A percentile compares a stretch with the other conserved stretches of the same genome.
These are phyloP conservation scores for Pyracantha coccinea DNA, from an alignment of 331 rosid species.

Conservation along the genomic window DNA sequence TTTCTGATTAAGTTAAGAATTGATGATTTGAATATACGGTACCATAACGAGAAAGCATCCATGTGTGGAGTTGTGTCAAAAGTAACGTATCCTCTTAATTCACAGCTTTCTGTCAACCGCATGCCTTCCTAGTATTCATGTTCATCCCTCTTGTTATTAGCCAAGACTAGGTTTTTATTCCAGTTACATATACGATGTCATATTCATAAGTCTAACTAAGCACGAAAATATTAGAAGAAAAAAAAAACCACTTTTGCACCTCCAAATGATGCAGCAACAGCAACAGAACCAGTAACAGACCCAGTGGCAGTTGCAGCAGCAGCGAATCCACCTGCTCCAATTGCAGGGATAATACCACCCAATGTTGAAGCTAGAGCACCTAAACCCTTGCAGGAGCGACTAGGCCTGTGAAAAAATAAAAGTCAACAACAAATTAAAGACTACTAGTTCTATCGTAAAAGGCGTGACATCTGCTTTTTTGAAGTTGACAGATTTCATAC, in stretches of 20 bases:
- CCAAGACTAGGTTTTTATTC: not conserved
- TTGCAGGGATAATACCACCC: slow-evolving; percentile 12
- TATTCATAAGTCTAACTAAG: not conserved
- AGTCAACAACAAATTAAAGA: not conserved
- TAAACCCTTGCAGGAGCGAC: slow-evolving; percentile 20
- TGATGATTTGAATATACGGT: too few species aligned
- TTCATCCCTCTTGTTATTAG: not conserved
- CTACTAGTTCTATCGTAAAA: not conserved
- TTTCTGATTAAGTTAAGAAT: too few species aligned
- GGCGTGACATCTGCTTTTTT: not conserved
- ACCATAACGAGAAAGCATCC: too few species aligned
- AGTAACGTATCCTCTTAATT: too few species aligned
- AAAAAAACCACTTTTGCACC: slow-evolving; percentile 1
- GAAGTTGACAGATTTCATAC: slow-evolving; percentile 7
- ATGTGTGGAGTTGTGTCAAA: too few species aligned
- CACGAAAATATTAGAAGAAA: not conserved
- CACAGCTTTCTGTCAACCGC: too few species aligned
- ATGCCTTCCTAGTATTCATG: too few species aligned
- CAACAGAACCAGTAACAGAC: slow-evolving; percentile 16
- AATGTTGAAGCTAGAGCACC: slow-evolving; percentile 6
- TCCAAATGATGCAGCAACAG: slow-evolving; percentile 27
- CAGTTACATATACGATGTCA: not conserved
- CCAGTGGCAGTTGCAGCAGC: slow-evolving; percentile 21
- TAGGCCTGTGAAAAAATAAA: slow-evolving; percentile 6
- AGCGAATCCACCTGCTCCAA: slow-evolving; percentile 15